Base-by-base conservation (phyloP, 208 protist genomes). In the Acanthamoeba healyi region DNA sequence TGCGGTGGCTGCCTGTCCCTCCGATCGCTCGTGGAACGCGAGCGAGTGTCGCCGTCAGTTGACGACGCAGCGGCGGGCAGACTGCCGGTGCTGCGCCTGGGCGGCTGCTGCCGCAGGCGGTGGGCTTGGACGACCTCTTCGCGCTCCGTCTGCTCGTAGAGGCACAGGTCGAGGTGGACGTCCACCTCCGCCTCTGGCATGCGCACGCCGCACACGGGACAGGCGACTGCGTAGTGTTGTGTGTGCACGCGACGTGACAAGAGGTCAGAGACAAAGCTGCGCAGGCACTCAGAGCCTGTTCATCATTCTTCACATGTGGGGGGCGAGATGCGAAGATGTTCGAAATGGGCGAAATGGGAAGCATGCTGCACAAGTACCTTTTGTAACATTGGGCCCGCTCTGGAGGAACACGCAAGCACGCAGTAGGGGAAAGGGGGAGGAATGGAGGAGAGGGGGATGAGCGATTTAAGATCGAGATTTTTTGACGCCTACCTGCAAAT, bases 141-240 rank as follows among this genome's bases (percentile, higher is more conserved):
- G 0, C 74, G 74, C 29, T 84, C 74, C 26, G 46, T 84, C 74
- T 84, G 74, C 19, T 84, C 74, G 32, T 42, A 84, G n/a, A 84
- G 44, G n/a, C 74, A 84, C 5, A 84, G 74, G 74, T 84, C 74
- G 24, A 84, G 74, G 74, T 84, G 74, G n/a, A 84, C 74, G 29
- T 84, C 32, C 74, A 84, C 74, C 42, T 84, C 74, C 4, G 38
- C 74, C 42, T 84, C 74, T 0, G 74, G 74, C 74, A 84, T 84
- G 44, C 74, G 74, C 26, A 84, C 74, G 44, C 74, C 74, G 74
- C 74, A 84, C 74, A 84, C 74, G 26, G 74, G 74, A 36, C 74
- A 84, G 19, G 74, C 74, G 32, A 84, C 74, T 84, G 29, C 61
- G 22, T 6, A 70, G 49, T 54, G 49, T n/a, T n/a, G n/a, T n/a